Base-by-base conservation (phyloP, 148 eudicot genomes). In the Persicaria tinctoria region DNA sequence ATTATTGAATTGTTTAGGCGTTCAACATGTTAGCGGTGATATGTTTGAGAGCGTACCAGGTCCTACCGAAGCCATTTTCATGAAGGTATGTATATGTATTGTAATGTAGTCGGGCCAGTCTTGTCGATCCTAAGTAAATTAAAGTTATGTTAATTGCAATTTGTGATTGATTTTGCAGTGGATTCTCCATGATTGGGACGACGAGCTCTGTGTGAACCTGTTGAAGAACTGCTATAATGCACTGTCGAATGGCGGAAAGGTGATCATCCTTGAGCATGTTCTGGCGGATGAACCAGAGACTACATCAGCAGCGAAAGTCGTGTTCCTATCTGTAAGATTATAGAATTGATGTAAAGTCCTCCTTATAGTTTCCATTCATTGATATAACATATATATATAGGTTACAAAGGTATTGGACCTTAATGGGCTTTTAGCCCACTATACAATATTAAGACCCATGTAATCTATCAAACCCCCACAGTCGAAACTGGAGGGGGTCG, bases 101-200 rank as follows among this genome's bases (percentile, higher is more conserved):
- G 38, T 32, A 32, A 32, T 32, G 38, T 20, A 20, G 23, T 32
- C 38, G 38, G 38, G 38, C 38, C 38, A 32, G 38, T 0, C 38
- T 32, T 32, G 2, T 20, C 38, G n/a, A n/a, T n/a, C n/a, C 38
- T 32, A 32, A 32, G 38, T 32, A 41, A 74, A 7, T 55, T 38
- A 18, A 16, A 12, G 38, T 8, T 6, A 48, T 17, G 17, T 2
- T 5, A 1, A 6, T 4, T 55, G 66, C 48, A 4, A 6, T 4
- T 9, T 0, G 23, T 47, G 11, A 27, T 47, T 47, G 11, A 27
- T 51, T 7, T 12, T 47, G 20, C 62, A 82, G 86, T 86, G 85
- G 83, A 78, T 82, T 57, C 81, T 86, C 17, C 89, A 86, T 47
- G 83, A 79, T 45, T 86, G 89, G 89, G 74, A 79, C 41, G 87